Conservation (phyloP, 2,329 filamentous ascomycete species). For the Ceratocystis ficicola region DNA sequence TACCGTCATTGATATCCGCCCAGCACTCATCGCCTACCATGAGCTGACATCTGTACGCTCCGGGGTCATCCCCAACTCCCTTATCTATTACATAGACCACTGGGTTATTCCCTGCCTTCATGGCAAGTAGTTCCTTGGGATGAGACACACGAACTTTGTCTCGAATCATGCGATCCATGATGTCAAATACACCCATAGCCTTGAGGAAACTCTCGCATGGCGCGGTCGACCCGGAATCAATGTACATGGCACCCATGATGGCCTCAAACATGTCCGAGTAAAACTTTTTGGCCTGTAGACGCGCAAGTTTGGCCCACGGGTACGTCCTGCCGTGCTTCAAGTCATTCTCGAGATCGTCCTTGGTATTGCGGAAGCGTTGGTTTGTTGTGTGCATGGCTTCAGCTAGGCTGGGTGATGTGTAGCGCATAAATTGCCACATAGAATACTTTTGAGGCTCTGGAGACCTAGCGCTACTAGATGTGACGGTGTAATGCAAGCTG, state of each 20-base stretch:
- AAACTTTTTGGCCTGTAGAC: conserved; percentile 59
- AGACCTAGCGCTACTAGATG: conserved; percentile 20
- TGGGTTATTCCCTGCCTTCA: not conserved
- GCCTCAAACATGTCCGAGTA: conserved; percentile 76
- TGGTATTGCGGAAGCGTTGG: conserved; percentile 37
- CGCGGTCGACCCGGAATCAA: conserved; percentile 57
- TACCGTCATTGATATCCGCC: conserved; percentile 35
- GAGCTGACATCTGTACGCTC: conserved; percentile 41
- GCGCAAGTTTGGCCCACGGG: conserved; percentile 63
- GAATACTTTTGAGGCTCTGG: conserved; percentile 28
- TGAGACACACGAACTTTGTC: conserved; percentile 46
- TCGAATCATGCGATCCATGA: conserved; percentile 49
- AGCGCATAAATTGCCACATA: conserved; percentile 60
- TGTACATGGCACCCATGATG: conserved; percentile 67
- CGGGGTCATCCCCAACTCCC: conserved; percentile 40
- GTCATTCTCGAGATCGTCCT: conserved; percentile 37
- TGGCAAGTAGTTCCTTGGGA: conserved; percentile 44
- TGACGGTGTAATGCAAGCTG: conserved; percentile 11
- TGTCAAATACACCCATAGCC: conserved; percentile 51
- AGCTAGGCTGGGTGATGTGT: conserved; percentile 33
- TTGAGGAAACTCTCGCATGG: conserved; percentile 49
- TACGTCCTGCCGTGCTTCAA: conserved; percentile 45
- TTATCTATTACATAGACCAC: conserved; percentile 48
- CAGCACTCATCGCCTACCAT: conserved; percentile 38
- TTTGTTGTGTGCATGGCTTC: conserved; percentile 27